Percentiles rank a stretch among this genome's conserved stretches.
Evolutionary conservation across 1,139 yeast species (phyloP).

Genomic region (Geotrichum klebahnii): DNA sequence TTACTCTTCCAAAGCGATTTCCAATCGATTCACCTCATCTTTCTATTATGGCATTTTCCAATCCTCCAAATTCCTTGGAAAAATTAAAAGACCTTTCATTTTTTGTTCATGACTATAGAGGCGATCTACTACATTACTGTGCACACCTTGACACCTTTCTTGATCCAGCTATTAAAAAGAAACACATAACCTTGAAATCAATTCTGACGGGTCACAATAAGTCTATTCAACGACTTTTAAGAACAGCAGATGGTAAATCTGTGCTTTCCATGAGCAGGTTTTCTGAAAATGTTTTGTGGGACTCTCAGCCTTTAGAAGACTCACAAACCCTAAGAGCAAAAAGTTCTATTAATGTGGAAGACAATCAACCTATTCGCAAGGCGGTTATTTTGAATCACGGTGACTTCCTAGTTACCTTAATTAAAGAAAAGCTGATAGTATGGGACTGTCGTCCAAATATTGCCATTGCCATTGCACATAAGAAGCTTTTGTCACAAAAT

Average conservation of each 20-base stretch:
- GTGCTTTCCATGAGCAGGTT: slow-evolving; percentile 45
- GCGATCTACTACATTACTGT: slow-evolving; percentile 48
- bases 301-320: slow-evolving; percentile 29
- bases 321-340: slow-evolving; percentile 32
- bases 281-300: slow-evolving; percentile 39
- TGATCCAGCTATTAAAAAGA: slow-evolving; percentile 26
- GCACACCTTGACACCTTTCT: slow-evolving; percentile 42
- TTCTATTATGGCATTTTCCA: slow-evolving; percentile 20
- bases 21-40: slow-evolving; percentile 24
- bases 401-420: slow-evolving; percentile 47
- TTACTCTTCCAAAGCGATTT: slow-evolving; percentile 19
- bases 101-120: slow-evolving; percentile 49
- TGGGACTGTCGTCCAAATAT: slow-evolving; percentile 54
- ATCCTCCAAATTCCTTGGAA: slow-evolving; percentile 12
- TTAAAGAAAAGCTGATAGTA: slow-evolving; percentile 44
- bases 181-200: slow-evolving; percentile 27
- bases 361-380: slow-evolving; percentile 41
- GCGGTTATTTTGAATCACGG: slow-evolving; percentile 58
- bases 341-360: slow-evolving; percentile 31
- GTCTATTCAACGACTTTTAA: slow-evolving; percentile 61
- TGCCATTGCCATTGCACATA: slow-evolving; percentile 28
- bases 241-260: slow-evolving; percentile 61
- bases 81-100: slow-evolving; percentile 40
- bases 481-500: slow-evolving; percentile 25
- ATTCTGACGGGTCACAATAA: slow-evolving; percentile 80